These are phyloP conservation scores for Petrea volubilis DNA, from an alignment of 257 asterid species.

Conservation along the genomic window DNA sequence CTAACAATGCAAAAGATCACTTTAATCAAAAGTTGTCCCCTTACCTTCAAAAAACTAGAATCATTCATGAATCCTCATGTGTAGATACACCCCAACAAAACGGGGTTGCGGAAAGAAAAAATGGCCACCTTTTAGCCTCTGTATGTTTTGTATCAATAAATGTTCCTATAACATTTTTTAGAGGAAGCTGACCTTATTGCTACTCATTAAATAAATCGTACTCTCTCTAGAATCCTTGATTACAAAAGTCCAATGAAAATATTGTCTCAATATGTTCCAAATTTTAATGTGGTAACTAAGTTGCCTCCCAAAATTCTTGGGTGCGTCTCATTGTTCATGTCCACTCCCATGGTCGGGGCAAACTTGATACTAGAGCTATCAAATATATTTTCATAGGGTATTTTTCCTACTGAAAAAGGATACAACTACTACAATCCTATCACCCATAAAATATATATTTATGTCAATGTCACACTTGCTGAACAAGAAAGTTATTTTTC, in stretches of 20 bases:
- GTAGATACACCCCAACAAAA: conserved; percentile 18
- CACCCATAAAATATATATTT: not conserved
- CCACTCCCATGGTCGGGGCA: not conserved
- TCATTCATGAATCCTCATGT: conserved; percentile 14
- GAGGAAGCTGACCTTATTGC: not conserved
- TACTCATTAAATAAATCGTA: not conserved
- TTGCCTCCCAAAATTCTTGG: not conserved
- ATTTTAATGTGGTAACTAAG: not conserved
- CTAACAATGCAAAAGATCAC: not conserved
- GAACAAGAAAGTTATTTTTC: no score
- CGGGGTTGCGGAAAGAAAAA: conserved; percentile 4
- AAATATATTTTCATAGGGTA: not conserved
- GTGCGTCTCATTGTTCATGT: not conserved
- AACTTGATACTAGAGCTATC: not conserved
- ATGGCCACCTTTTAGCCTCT: not conserved
- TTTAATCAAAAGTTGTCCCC: not conserved
- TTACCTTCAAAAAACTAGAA: not conserved
- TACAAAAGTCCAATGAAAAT: not conserved
- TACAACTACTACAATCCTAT: not conserved
- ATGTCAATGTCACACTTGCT: not conserved
- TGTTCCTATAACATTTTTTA: not conserved
- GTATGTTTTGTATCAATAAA: not conserved
- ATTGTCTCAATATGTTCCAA: not conserved
- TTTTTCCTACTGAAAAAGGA: not conserved
- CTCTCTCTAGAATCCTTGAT: not conserved